Percentiles rank a stretch among this genome's conserved stretches.
These are phyloP conservation scores for Verticillium nubilum DNA, from an alignment of 2,329 filamentous ascomycete genomes.

Conservation along the genomic window DNA sequence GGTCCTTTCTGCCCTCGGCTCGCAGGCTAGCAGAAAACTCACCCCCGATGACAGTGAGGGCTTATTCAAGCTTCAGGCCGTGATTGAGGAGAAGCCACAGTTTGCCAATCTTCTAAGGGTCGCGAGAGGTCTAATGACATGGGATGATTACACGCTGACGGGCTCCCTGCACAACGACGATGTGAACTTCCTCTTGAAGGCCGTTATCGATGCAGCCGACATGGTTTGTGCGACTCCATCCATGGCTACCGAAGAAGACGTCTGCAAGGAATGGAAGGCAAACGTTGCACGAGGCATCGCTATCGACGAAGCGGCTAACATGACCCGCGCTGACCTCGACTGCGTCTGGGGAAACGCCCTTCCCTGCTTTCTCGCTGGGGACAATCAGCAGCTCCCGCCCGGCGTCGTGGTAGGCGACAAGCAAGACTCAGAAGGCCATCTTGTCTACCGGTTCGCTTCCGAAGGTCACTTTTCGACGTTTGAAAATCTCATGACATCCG, in stretches of 20 bases:
- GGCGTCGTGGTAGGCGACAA: neutral
- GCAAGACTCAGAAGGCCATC: conserved; percentile 1
- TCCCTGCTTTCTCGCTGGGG: conserved; percentile 16
- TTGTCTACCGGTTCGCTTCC: conserved; percentile 3
- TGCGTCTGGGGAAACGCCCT: conserved; percentile 17
- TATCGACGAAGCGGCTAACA: conserved; percentile 17
- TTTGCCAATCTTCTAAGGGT: neutral
- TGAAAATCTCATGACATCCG: conserved; percentile 7
- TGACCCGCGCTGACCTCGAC: conserved; percentile 14
- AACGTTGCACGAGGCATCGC: conserved; percentile 10
- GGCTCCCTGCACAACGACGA: too few relatives aligned
- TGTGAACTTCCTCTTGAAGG: conserved; percentile 10
- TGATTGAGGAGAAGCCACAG: neutral
- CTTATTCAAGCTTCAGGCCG: neutral
- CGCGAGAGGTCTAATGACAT: neutral
- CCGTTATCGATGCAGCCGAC: conserved; percentile 15
- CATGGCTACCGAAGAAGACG: neutral
- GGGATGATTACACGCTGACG: neutral
- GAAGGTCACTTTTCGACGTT: conserved; percentile 11
- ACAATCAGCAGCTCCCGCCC: conserved; percentile 13
- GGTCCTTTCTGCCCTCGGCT: neutral
- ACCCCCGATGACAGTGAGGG: neutral
- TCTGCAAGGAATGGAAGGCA: neutral
- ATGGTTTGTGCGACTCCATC: conserved; percentile 11
- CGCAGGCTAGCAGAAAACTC: neutral